Evolutionary conservation across 805 yeast species (phyloP).

Genomic region (Kluyveromyces wickerhamii): DNA sequence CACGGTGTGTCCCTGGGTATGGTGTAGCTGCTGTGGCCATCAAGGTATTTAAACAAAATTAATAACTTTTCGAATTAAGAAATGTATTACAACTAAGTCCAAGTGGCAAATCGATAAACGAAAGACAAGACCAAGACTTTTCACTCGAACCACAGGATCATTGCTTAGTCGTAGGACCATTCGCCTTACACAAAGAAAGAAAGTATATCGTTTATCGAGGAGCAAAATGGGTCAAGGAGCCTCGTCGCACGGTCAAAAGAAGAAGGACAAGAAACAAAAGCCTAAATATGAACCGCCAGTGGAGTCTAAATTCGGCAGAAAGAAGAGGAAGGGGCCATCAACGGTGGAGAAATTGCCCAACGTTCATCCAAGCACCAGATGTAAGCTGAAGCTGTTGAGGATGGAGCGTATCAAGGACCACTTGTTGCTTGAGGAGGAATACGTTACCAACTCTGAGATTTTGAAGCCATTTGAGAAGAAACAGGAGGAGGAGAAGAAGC

Average conservation of each 20-base stretch:
- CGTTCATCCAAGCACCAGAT: constrained; percentile 87
- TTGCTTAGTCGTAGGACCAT: no score
- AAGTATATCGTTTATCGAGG: no score
- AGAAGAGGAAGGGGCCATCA: constrained; percentile 88
- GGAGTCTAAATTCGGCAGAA: constrained; percentile 85
- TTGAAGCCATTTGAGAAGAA: constrained; percentile 94
- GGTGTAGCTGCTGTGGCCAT: no score
- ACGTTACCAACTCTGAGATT: constrained; percentile 88
- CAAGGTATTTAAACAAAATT: no score
- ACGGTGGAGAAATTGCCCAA: constrained; percentile 75
- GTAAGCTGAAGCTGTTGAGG: constrained; percentile 81
- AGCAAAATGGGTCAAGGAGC: constrained; percentile 32
- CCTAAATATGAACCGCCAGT: constrained; percentile 99
- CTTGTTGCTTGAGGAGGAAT: constrained; percentile 87
- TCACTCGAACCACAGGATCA: no score
- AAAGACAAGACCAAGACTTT: no score
- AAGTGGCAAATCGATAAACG: no score
- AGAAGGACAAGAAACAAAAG: constrained; percentile 65
- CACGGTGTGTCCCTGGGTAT: no score
- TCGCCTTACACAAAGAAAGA: no score
- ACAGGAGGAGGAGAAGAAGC: constrained; percentile 92
- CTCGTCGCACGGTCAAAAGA: constrained; percentile 26
- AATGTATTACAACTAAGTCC: no score
- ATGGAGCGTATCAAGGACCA: constrained; percentile 97
- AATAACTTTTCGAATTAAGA: no score